phyloP scores from a whole-genome alignment of 2,329 filamentous ascomycete species.

The Incumbomyces delicatus region DNA sequence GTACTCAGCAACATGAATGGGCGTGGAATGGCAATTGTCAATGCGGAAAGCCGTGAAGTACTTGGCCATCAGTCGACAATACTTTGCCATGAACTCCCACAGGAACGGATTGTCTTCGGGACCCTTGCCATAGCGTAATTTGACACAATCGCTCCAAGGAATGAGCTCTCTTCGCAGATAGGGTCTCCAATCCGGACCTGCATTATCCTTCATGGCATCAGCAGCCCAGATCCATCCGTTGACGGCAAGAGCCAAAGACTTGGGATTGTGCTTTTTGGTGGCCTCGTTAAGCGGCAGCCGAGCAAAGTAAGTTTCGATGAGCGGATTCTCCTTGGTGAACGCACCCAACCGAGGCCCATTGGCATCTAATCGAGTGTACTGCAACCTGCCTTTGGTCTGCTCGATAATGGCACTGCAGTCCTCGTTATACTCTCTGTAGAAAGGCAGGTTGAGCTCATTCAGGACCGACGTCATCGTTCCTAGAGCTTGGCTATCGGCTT shows the following conservation, averaged over 20 bases:
- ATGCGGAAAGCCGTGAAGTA: slow-evolving; percentile 94
- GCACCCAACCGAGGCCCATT: slow-evolving; percentile 79
- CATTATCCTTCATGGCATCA: slow-evolving; percentile 87
- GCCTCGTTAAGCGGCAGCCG: slow-evolving; percentile 68
- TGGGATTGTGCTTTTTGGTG: slow-evolving; percentile 65
- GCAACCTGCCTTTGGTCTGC: slow-evolving; percentile 87
- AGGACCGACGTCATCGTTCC: slow-evolving; percentile 53
- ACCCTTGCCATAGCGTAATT: slow-evolving; percentile 75
- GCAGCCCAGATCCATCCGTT: slow-evolving; percentile 99
- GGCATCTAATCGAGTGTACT: slow-evolving; percentile 87
- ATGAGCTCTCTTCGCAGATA: slow-evolving; percentile 95
- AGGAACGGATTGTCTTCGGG: slow-evolving; percentile 83
- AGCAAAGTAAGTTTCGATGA: slow-evolving; percentile 94
- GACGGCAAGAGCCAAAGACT: slow-evolving; percentile 75
- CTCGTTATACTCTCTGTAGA: slow-evolving; percentile 84
- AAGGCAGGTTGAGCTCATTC: slow-evolving; percentile 74
- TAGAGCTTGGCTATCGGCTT: slow-evolving; percentile 38
- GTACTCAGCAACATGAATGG: slow-evolving; percentile 86
- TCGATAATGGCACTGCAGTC: slow-evolving; percentile 77
- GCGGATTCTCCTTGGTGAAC: slow-evolving; percentile 64
- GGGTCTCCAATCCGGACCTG: slow-evolving; percentile 77
- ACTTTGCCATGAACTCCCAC: slow-evolving; percentile 92
- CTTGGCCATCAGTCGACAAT: slow-evolving; percentile 84
- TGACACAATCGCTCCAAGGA: slow-evolving; percentile 97
- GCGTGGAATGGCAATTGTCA: slow-evolving; percentile 96